Conservation (phyloP, 345 rosid species). For the Garcia nutans region DNA sequence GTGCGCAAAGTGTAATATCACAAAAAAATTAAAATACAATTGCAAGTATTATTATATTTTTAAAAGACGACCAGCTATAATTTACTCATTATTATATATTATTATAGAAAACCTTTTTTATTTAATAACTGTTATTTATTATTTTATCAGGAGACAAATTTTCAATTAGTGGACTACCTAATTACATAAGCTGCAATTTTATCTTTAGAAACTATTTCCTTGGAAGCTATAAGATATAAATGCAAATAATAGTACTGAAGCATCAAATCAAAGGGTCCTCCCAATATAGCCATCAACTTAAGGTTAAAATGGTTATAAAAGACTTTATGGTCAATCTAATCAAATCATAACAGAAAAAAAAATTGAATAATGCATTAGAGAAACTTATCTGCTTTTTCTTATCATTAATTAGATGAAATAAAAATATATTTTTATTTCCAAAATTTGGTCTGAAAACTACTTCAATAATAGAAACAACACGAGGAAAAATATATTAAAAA, state of each 20-base stretch:
- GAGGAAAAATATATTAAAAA: background rate
- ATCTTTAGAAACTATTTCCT: background rate
- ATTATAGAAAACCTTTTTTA: no score
- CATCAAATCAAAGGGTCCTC: conserved; percentile 11
- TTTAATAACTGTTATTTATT: no score
- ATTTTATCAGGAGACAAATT: no score
- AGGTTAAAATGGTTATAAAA: conserved; percentile 11
- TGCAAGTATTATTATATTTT: no score
- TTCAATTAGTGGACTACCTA: no score
- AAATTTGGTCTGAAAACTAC: conserved; percentile 7
- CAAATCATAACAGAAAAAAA: conserved; percentile 23
- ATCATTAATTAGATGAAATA: background rate
- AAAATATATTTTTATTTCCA: background rate
- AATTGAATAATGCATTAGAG: conserved; percentile 15
- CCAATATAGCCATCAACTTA: background rate
- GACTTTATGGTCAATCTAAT: conserved; percentile 39
- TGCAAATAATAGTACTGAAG: background rate
- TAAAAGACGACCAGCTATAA: no score
- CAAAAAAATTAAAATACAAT: no score
- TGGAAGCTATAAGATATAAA: background rate
- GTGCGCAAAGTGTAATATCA: no score
- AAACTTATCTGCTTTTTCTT: conserved; percentile 15
- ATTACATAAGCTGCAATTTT: no score
- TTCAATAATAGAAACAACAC: conserved; percentile 25
- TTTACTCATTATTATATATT: no score